Evolutionary conservation across 768 basidiomycete genomes (phyloP), one percentile per base, ranked within the genome.

Genomic region (Chiua virens): DNA sequence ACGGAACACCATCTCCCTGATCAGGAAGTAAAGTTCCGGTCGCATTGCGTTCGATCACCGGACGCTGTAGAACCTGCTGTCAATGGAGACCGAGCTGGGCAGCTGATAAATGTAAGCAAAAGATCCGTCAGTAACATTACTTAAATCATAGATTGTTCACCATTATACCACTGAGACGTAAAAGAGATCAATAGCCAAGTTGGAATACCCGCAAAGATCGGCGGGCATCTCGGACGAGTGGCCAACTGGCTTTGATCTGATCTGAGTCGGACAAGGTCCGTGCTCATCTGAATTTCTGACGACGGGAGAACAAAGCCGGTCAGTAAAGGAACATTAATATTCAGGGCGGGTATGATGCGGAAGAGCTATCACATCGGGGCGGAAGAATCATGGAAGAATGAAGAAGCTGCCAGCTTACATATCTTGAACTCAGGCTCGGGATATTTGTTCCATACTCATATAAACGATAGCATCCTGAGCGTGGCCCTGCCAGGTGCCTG

Each of bases 341-440:
- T 39, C 49, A 40, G n/a, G 30, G 43, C 41, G 15, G 17, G 25
- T 43, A n/a, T 14, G 30, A 47, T 6, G 30, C 44, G 17, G 28
- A 32, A 15, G 27, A 41, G 55, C 59, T 65, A 44, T 58, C 62
- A 64, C 53, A 64, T 62, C 53, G 56, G 56, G 44, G 30, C 40
- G 41, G 49, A 52, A 42, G 43, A 53, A 54, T 40, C 28, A 41
- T 34, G 28, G 27, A 49, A 21, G n/a, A 32, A 46, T 28, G 27
- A 55, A 45, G 34, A 50, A 50, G 44, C 17, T 34, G 43, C 23
- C 11, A 32, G 25, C 21, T 47, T 58, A 54, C 59, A 49, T 43
- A 60, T 49, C 48, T 60, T 45, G 23, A 35, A 27, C 39, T 49
- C 52, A 41, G 32, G 47, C 45, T 44, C 23, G 44, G 37, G 18